Conservation (phyloP, 306 rosid species). For the Cajanus cajan region DNA sequence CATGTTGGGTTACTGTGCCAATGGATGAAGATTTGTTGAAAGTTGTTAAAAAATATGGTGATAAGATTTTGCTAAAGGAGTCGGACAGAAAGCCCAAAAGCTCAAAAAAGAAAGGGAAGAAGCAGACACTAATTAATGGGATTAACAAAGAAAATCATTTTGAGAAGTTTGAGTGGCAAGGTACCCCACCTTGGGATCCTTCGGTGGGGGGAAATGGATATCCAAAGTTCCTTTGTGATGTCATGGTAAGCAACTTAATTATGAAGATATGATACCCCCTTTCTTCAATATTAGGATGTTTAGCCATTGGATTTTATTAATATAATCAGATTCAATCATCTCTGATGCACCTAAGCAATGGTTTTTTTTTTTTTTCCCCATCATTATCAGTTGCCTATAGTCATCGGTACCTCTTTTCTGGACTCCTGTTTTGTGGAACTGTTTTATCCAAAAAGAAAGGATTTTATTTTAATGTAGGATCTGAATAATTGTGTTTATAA, state of each 20-base stretch:
- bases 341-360: neutral
- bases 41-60: constrained; percentile 57
- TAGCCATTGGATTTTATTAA: neutral
- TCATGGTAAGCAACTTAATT: constrained; percentile 60
- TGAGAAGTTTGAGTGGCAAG: constrained; percentile 59
- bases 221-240: constrained; percentile 85
- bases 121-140: constrained; percentile 41
- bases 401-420: neutral
- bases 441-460: neutral
- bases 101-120: constrained; percentile 57
- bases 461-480: constrained; percentile 11
- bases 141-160: constrained; percentile 41
- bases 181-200: constrained; percentile 71
- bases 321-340: constrained; percentile 20
- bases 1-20: constrained; percentile 42
- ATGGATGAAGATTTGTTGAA: constrained; percentile 64
- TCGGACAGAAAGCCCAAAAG: constrained; percentile 58
- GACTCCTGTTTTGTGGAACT: constrained; percentile 1
- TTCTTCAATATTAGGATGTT: neutral
- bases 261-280: neutral
- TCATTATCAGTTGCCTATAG: constrained; percentile 14
- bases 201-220: constrained; percentile 69
- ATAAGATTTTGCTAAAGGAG: constrained; percentile 57
- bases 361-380: neutral
- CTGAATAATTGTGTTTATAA: constrained; percentile 17